Evolutionary conservation across 345 rosid genomes (phyloP), one percentile per base, ranked within the genome.

Genomic region (Melaleuca quinquenervia): DNA sequence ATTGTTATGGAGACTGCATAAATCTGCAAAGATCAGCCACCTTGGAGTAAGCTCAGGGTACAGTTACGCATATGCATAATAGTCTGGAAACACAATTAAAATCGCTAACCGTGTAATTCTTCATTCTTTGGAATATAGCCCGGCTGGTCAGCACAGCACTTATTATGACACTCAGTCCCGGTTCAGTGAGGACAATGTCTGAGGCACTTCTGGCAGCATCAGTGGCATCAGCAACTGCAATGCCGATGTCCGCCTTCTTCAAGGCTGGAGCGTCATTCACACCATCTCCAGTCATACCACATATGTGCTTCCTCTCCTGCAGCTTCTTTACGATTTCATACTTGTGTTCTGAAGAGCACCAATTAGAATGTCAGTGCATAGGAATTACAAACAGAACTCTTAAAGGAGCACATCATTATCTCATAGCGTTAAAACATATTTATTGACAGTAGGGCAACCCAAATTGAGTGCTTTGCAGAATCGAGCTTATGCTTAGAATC

Each of bases 211-310:
- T 91, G 49, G 99, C 99, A 83, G 99, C 99, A 90, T 96, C 99
- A 49, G 99, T 96, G 85, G 99, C 98, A 91, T 95, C 98, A 64
- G 94, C 94, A 75, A 96, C 99, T 29, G 98, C 99, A 83, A 96
- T 95, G n/a, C 99, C 99, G 24, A 96, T 95, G 90, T 96, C 99
- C 20, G 99, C 98, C 90, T 92, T 96, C 92, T 94, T 96, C 84
- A 96, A 89, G 84, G 99, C 99, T 52, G 99, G 95, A 83, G 99
- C 97, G 89, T 96, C 99, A 53, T 94, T 96, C 80, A 96, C 99
- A 89, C 98, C 98, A 90, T 96, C 98, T 85, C 99, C 98, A 44
- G 98, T 96, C 97, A 96, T 96, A 84, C 99, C 99, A 86, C 98
- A 95, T 11, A 95, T 93, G 90, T 96, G 99, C 64, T 94, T 96